phyloP scores from a whole-genome alignment of 1,139 yeast species.

The Pichia sp. region DNA sequence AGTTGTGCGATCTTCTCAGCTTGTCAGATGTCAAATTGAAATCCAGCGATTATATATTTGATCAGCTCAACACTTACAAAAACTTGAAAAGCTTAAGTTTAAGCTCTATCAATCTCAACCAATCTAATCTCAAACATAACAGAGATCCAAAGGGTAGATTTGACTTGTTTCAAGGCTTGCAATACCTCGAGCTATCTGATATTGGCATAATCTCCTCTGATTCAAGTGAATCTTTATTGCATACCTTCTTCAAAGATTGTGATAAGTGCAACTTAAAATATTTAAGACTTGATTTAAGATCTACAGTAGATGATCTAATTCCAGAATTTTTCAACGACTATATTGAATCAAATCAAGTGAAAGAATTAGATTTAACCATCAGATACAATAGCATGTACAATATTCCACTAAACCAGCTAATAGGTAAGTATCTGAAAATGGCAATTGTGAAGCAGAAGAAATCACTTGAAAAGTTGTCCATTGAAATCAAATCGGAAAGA shows the following conservation, averaged over 20 bases:
- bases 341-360: constrained; percentile 24
- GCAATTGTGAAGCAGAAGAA: constrained; percentile 31
- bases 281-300: constrained; percentile 43
- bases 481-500: constrained; percentile 39
- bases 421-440: constrained; percentile 31
- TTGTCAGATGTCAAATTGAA: constrained; percentile 7
- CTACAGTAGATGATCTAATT: constrained; percentile 40
- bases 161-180: constrained; percentile 11
- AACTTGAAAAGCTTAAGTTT: constrained; percentile 14
- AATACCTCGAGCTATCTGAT: constrained; percentile 20
- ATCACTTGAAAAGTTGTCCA: constrained; percentile 37
- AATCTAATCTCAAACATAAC: background rate
- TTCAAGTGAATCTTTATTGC: constrained; percentile 9
- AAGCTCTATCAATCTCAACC: constrained; percentile 11
- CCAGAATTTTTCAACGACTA: constrained; percentile 36
- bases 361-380: constrained; percentile 42
- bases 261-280: constrained; percentile 35
- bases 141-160: constrained; percentile 1
- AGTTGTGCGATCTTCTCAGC: constrained; percentile 9
- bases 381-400: constrained; percentile 40
- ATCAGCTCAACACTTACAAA: constrained; percentile 2
- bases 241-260: constrained; percentile 24
- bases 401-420: constrained; percentile 30
- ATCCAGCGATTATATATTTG: constrained; percentile 6
- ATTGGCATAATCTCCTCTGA: constrained; percentile 16